phyloP scores from a whole-genome alignment of 306 rosid genomes.

The Prunus campanulata region DNA sequence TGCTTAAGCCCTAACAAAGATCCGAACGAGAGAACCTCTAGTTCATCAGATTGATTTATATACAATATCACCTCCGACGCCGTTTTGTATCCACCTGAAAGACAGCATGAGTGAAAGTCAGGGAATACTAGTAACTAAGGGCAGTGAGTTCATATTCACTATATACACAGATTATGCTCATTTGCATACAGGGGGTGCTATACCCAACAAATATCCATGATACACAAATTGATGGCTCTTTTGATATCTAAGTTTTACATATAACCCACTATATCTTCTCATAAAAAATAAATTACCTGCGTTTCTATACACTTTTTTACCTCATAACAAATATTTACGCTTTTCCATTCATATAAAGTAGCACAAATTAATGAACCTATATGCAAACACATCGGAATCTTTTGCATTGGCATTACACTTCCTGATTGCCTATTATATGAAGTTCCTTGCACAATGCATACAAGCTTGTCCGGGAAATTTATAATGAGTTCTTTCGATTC shows the following conservation, averaged over 20 bases:
- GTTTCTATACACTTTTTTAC: neutral
- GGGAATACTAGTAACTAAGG: neutral
- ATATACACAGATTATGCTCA: neutral
- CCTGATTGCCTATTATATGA: neutral
- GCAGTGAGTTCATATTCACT: neutral
- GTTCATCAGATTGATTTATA: constrained; percentile 27
- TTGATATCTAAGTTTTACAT: neutral
- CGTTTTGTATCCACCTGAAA: constrained; percentile 93
- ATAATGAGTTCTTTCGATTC: neutral
- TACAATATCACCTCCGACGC: constrained; percentile 60
- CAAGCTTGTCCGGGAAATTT: neutral
- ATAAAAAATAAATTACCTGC: neutral
- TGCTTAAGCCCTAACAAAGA: constrained; percentile 36
- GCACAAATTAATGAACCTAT: neutral
- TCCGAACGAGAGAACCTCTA: constrained; percentile 35
- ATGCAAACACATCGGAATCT: neutral
- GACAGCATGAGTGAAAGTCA: neutral
- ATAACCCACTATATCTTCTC: neutral
- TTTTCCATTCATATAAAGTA: neutral
- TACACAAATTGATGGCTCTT: neutral
- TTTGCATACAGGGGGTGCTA: neutral
- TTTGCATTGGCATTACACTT: neutral
- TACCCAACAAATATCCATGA: neutral
- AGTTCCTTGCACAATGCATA: neutral
- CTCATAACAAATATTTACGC: neutral